Conservation (phyloP, 176 grass and related monocot species). For the Microstegium vimineum region DNA sequence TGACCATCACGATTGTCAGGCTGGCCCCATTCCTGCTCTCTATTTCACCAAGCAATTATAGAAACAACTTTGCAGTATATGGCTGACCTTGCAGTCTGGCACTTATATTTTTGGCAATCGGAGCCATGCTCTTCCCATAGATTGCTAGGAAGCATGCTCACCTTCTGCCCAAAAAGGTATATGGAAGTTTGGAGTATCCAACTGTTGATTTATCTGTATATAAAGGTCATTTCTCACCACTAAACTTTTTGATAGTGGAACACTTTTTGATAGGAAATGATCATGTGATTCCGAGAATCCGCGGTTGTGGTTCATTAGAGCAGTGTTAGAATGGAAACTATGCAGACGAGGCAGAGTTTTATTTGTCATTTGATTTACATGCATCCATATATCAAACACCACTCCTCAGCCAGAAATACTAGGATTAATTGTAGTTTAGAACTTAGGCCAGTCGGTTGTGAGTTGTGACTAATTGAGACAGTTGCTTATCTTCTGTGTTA, state of each 20-base stretch:
- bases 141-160: not conserved
- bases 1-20: no score
- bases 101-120: not conserved
- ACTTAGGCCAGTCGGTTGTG: no score
- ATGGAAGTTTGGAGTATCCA: not conserved
- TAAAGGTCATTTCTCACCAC: not conserved
- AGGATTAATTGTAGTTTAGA: no score
- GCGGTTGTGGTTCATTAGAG: not conserved
- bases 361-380: not conserved
- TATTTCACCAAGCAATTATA: not conserved
- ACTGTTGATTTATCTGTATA: not conserved
- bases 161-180: not conserved
- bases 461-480: no score
- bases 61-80: not conserved
- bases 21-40: not conserved
- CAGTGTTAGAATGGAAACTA: not conserved
- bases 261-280: not conserved
- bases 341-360: not conserved
- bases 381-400: no score
- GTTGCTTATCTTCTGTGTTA: no score
- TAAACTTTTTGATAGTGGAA: not conserved
- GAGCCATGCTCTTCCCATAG: not conserved
- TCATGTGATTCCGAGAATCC: not conserved
- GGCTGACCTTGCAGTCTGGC: no score
- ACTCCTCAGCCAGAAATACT: no score